Evolutionary conservation across 2,329 filamentous ascomycete genomes (phyloP).

Genomic region (Penicillium verrucosum): DNA sequence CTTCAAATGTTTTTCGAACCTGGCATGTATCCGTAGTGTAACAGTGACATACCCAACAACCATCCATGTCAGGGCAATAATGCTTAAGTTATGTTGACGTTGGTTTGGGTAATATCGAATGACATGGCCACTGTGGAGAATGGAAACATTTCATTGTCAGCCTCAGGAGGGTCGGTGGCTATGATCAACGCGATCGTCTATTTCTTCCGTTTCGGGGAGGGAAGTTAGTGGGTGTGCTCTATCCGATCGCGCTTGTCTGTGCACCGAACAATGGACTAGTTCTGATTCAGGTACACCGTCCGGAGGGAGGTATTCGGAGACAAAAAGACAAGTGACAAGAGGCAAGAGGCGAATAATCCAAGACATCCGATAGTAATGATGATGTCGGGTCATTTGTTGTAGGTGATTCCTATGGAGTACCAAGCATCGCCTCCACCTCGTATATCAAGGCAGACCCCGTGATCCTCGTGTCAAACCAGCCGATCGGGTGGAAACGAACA

Average conservation of each 20-base stretch:
- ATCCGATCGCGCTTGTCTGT: slow-evolving; percentile 6
- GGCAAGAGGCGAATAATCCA: not conserved
- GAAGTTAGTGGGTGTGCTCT: not conserved
- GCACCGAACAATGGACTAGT: not conserved
- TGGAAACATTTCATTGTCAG: not conserved
- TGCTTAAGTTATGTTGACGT: not conserved
- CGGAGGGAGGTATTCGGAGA: not conserved
- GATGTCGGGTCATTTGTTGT: not conserved
- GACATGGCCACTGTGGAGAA: not conserved
- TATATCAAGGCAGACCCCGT: not conserved
- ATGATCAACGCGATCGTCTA: slow-evolving; percentile 22
- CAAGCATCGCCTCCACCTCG: not conserved
- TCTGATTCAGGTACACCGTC: not conserved
- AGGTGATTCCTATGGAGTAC: not conserved
- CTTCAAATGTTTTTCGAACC: not conserved
- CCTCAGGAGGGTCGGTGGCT: slow-evolving; percentile 1
- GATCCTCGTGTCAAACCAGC: slow-evolving; percentile 5
- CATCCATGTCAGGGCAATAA: not conserved
- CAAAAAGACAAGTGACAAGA: not conserved
- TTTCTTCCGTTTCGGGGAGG: slow-evolving; percentile 18
- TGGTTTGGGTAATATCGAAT: not conserved
- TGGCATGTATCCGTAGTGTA: not conserved
- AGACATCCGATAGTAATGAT: not conserved
- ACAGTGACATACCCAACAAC: too few species aligned
- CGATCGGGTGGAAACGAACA: not conserved